Evolutionary conservation across 2,329 filamentous ascomycete genomes (phyloP).

Genomic region (Paradendryphiella salina): DNA sequence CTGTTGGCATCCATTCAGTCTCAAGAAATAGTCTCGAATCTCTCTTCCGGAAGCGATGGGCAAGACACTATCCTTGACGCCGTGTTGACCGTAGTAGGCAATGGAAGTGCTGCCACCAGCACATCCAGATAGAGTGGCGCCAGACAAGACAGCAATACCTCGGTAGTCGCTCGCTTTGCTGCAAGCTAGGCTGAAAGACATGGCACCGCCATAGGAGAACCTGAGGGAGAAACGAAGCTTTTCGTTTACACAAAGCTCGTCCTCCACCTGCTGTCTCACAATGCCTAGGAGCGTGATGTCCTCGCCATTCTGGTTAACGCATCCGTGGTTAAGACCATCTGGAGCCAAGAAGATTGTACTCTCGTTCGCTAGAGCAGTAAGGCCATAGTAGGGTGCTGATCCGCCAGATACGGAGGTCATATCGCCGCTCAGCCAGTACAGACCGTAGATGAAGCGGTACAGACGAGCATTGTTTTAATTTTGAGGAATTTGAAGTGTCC

Average conservation of each 20-base stretch:
- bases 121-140: conserved; percentile 26
- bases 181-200: conserved; percentile 51
- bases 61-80: conserved; percentile 46
- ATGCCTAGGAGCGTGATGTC: conserved; percentile 50
- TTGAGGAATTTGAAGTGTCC: conserved; percentile 36
- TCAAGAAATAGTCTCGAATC: conserved; percentile 48
- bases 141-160: conserved; percentile 43
- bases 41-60: conserved; percentile 40
- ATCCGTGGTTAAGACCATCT: conserved; percentile 48
- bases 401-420: conserved; percentile 41
- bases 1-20: conserved; percentile 45
- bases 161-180: conserved; percentile 47
- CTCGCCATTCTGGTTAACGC: conserved; percentile 50
- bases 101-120: conserved; percentile 47
- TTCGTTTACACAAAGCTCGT: conserved; percentile 51
- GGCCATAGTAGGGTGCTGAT: conserved; percentile 47
- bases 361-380: conserved; percentile 44
- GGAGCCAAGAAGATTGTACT: conserved; percentile 52
- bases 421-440: conserved; percentile 50
- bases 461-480: conserved; percentile 48
- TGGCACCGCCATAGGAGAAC: conserved; percentile 53
- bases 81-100: conserved; percentile 50
- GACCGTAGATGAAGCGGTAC: conserved; percentile 51
- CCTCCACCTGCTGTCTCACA: conserved; percentile 47
- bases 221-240: conserved; percentile 50